These are phyloP conservation scores for Boletus vinaceobasis DNA, from an alignment of 768 basidiomycete genomes.

Conservation along the genomic window DNA sequence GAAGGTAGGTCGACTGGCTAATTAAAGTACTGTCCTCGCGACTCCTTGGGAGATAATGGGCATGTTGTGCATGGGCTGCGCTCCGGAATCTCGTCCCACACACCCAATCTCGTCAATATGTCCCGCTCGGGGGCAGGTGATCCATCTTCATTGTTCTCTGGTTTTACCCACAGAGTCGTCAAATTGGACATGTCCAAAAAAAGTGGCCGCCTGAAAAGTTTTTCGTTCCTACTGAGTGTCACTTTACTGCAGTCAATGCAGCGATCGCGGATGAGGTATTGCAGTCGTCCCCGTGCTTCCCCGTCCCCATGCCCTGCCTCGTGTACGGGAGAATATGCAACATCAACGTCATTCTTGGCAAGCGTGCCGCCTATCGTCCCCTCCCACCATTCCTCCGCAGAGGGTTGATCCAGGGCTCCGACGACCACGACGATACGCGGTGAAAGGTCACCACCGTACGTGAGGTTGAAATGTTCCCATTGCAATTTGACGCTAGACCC, in stretches of 20 bases:
- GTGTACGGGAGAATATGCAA: conserved; percentile 9
- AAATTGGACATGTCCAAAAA: conserved; percentile 13
- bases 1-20: background rate
- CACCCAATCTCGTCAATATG: conserved; percentile 17
- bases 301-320: background rate
- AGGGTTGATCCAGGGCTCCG: conserved; percentile 11
- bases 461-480: conserved; percentile 26
- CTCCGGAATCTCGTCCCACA: conserved; percentile 12
- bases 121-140: conserved; percentile 5
- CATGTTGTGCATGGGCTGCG: background rate
- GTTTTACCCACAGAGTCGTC: conserved; percentile 7
- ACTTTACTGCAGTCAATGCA: conserved; percentile 22
- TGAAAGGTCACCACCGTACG: conserved; percentile 27
- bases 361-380: background rate
- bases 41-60: background rate
- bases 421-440: conserved; percentile 24
- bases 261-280: conserved; percentile 15
- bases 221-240: conserved; percentile 2
- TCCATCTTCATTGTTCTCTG: conserved; percentile 1
- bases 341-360: conserved; percentile 2
- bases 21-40: background rate
- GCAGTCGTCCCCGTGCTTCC: conserved; percentile 4
- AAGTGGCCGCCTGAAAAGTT: conserved; percentile 13
- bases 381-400: conserved; percentile 25
- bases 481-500: conserved; percentile 11